These are phyloP conservation scores for Neurospora crassa DNA, from an alignment of 2,329 filamentous ascomycete genomes.

Conservation along the genomic window DNA sequence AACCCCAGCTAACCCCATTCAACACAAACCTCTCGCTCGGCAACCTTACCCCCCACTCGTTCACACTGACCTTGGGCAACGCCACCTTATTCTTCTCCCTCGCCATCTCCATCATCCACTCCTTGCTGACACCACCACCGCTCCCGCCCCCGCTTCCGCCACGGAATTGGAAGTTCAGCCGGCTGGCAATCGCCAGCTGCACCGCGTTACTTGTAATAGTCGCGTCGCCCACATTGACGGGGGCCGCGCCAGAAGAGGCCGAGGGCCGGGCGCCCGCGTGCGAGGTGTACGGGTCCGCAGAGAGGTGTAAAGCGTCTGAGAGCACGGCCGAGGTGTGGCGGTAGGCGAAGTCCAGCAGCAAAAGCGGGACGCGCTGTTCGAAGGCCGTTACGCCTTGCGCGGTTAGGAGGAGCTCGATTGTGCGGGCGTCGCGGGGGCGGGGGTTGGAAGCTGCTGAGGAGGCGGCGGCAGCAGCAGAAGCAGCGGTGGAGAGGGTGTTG, in stretches of 20 bases:
- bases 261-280: conserved; percentile 45
- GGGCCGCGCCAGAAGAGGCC: conserved; percentile 37
- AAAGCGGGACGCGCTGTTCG: conserved; percentile 71
- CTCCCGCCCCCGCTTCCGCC: conserved; percentile 37
- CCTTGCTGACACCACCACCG: conserved; percentile 52
- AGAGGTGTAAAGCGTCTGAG: conserved; percentile 59
- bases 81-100: conserved; percentile 58
- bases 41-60: conserved; percentile 58
- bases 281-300: conserved; percentile 56
- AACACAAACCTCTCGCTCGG: conserved; percentile 61
- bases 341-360: conserved; percentile 81
- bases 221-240: conserved; percentile 38
- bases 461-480: conserved; percentile 17
- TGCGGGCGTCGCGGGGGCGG: conserved; percentile 67
- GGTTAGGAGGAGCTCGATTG: conserved; percentile 70
- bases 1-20: conserved; percentile 54
- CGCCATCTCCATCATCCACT: conserved; percentile 69
- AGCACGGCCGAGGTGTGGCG: conserved; percentile 66
- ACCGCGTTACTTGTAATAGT: conserved; percentile 57
- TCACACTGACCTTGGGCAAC: conserved; percentile 51
- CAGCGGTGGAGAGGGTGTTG: conserved; percentile 18
- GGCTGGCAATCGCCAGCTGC: conserved; percentile 60
- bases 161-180: conserved; percentile 61
- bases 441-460: conserved; percentile 32
- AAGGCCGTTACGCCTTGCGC: conserved; percentile 71